Percentiles rank a stretch among this genome's conserved stretches.
Conservation (phyloP, 2,329 filamentous ascomycete genomes). For the Pseudogymnoascus sp. region DNA sequence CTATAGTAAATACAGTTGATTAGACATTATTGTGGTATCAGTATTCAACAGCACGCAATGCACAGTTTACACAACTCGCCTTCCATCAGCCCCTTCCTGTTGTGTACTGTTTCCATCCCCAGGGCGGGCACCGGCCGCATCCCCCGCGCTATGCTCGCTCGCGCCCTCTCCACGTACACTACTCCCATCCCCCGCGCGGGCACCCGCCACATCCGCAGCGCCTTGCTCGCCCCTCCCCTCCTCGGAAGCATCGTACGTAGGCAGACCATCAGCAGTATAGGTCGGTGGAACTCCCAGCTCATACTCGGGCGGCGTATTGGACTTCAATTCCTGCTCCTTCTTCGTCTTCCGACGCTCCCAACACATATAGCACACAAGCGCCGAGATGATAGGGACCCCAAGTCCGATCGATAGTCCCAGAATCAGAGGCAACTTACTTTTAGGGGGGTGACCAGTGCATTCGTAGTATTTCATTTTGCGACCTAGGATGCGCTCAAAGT, state of each 20-base stretch:
- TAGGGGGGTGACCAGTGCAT: neutral
- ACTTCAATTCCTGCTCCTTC: neutral
- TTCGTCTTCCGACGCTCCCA: neutral
- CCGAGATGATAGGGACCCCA: neutral
- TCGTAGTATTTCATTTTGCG: neutral
- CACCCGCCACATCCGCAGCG: neutral
- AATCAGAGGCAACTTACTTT: neutral
- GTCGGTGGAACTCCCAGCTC: neutral
- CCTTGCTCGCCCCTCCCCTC: neutral
- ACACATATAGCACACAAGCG: neutral
- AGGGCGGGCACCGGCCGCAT: neutral
- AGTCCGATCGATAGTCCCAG: neutral
- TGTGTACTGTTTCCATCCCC: neutral
- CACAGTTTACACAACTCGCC: neutral
- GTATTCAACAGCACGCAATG: neutral
- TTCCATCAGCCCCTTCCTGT: neutral
- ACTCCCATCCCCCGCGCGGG: neutral
- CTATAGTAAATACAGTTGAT: neutral
- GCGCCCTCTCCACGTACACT: neutral
- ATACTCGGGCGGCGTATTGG: neutral
- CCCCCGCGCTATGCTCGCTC: neutral
- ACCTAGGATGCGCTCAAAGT: neutral
- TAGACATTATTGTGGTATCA: neutral
- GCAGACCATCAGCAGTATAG: neutral
- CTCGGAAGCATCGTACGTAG: neutral